Evolutionary conservation across 345 rosid genomes (phyloP).

Genomic region (Pugionium cornutum): DNA sequence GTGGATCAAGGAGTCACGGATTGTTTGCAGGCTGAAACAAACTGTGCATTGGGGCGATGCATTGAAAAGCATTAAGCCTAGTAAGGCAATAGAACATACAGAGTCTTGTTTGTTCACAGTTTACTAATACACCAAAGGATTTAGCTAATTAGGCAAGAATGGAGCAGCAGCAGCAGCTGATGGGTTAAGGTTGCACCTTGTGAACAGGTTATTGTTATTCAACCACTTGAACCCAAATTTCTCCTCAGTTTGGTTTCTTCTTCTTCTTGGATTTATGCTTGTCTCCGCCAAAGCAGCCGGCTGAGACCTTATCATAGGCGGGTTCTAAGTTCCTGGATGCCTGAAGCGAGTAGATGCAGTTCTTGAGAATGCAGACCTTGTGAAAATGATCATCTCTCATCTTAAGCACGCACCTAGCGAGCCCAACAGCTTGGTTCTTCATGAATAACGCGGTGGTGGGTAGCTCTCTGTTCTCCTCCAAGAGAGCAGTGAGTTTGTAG

Average conservation of each 20-base stretch:
- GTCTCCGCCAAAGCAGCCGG: conserved; percentile 51
- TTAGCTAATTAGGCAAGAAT: conserved; percentile 32
- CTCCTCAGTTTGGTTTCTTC: conserved; percentile 31
- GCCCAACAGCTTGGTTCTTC: conserved; percentile 63
- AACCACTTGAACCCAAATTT: conserved; percentile 42
- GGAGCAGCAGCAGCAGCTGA: conserved; percentile 29
- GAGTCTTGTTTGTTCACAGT: conserved; percentile 22
- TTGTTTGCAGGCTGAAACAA: conserved; percentile 26
- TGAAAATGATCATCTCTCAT: no score
- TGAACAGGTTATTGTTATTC: conserved; percentile 25
- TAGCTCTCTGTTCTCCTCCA: conserved; percentile 58
- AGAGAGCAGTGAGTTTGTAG: conserved; percentile 43
- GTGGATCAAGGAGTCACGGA: conserved; percentile 19
- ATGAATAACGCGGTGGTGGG: conserved; percentile 52
- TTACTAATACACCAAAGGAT: conserved; percentile 24
- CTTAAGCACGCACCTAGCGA: conserved; percentile 41
- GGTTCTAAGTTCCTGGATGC: conserved; percentile 45
- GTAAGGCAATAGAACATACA: conserved; percentile 13
- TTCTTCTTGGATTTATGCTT: conserved; percentile 48
- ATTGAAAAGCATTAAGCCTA: conserved; percentile 25
- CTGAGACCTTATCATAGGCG: conserved; percentile 36
- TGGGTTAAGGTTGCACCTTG: conserved; percentile 36
- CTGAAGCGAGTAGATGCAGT: conserved; percentile 44
- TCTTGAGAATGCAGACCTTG: conserved; percentile 44
- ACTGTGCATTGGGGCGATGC: conserved; percentile 36